Base-by-base conservation (phyloP, 169 alveolate genomes). In the Plasmodium cynomolgi region DNA sequence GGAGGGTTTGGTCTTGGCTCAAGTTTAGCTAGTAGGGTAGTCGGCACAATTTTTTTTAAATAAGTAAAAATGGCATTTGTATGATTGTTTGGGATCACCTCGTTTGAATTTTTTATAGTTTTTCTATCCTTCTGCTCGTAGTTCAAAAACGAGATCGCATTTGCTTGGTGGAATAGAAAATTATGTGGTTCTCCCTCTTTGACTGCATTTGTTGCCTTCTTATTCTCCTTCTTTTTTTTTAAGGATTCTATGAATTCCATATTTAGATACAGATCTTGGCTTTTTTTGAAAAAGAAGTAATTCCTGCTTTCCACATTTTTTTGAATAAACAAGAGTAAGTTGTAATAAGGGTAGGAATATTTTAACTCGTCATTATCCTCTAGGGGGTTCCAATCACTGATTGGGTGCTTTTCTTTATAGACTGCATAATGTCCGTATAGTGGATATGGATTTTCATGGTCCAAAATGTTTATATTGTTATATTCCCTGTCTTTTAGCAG, bases 381-480 rank as follows among this genome's bases (percentile, higher is more conserved):
- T 83, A 82, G 34, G 9, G 95, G 85, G 29, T n/a, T 54, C 95
- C 95, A 91, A 41, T 17, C 33, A 71, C n/a, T 82, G 31, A 50
- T 15, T 39, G 47, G n/a, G 41, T 79, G 68, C 68, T 91, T 91
- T 73, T 34, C 73, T n/a, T 73, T 81, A 26, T 91, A 91, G 39
- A 91, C 95, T 41, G 95, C 91, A 37, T 82, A 91, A 81, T 91
- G 74, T 33, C 95, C 95, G 74, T 75, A 71, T n/a, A 81, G 54
- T 4, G 95, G 95, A 44, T 81, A 91, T 31, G 95, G 95, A 11
- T 71, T 81, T 91, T 91, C 95, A 81, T 91, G 95, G 68, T 91
- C 95, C 44, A 79, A 81, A 26, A 82, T 58, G 77, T 41, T 72
- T 81, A 91, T 91, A 31, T 81, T 58, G 58, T 81, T 81, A 82